A percentile compares a stretch with the other conserved stretches of the same genome.
Evolutionary conservation across 306 rosid genomes (phyloP).

Genomic region (Datisca glomerata): DNA sequence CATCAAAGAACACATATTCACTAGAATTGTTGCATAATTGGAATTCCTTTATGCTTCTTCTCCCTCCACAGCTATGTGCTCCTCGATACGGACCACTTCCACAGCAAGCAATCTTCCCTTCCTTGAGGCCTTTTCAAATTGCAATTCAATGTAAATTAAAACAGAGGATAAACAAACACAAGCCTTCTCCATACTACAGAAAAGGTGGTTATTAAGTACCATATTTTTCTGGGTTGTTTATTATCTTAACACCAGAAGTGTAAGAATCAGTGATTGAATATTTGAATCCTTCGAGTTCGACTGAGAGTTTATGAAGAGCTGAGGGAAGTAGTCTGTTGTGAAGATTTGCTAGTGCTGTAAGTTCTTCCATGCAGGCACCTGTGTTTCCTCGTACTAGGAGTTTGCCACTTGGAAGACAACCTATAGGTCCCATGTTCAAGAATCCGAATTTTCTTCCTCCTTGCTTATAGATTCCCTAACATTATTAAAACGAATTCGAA

Average conservation of each 20-base stretch:
- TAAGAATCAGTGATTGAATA: slow-evolving; percentile 24
- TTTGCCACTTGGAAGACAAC: slow-evolving; percentile 20
- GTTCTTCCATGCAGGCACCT: slow-evolving; percentile 19
- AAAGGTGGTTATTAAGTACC: slow-evolving; percentile 14
- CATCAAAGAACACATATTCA: slow-evolving; percentile 24
- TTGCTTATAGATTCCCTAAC: slow-evolving; percentile 24
- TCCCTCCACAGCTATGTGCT: slow-evolving; percentile 19
- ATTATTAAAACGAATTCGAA: neutral
- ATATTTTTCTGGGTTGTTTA: slow-evolving; percentile 33
- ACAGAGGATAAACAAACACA: neutral
- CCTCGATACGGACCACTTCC: slow-evolving; percentile 27
- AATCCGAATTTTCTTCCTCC: slow-evolving; percentile 52
- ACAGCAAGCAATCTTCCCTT: slow-evolving; percentile 25
- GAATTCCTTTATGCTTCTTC: slow-evolving; percentile 5
- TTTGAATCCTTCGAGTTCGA: slow-evolving; percentile 31
- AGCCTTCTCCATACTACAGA: neutral
- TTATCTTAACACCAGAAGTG: neutral
- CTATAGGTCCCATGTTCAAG: slow-evolving; percentile 16
- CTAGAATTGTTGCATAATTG: slow-evolving; percentile 18
- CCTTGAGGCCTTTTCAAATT: slow-evolving; percentile 18
- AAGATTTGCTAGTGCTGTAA: slow-evolving; percentile 9
- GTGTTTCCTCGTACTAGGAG: slow-evolving; percentile 10
- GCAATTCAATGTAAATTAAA: too few relatives aligned
- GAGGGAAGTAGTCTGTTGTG: slow-evolving; percentile 24
- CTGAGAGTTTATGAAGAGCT: slow-evolving; percentile 20